Evolutionary conservation across 305 asterid species (phyloP), one percentile per base, ranked within the genome.

Genomic region (Withania somnifera): DNA sequence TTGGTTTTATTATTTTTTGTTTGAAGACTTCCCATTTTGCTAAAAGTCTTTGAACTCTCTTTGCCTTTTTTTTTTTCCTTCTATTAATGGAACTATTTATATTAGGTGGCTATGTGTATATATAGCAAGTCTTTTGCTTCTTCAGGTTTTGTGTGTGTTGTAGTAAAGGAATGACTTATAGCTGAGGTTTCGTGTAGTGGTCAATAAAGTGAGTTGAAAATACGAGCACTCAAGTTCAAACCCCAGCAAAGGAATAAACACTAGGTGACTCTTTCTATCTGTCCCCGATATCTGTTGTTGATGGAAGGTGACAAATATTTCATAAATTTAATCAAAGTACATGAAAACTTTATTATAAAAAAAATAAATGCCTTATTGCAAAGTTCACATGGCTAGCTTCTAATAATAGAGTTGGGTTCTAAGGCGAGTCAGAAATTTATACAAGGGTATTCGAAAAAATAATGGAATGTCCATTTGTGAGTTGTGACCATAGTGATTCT

Each of bases 1-100:
- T 77, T 68, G 10, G 38, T 64, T 82, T 60, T 88, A 50, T 66
- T 8, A 22, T 82, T 84, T 86, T 93, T 92, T 1, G 93, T 82
- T 38, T 91, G 98, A 52, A 82, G 80, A 42, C 89, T 87, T 4
- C 99, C 98, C 98, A 95, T 95, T 60, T 22, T 73, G 26, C 2
- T 73, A 42, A 11, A 20, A 22, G 13, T 13, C 20, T 22, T 42
- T 42, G 20, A 47, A 24, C 40, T 26, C 60, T 0, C 58, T 42
- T 69, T 19, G 11, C 36, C 13, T 7, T 71, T 4, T n/a, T 17
- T 7, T 15, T 14, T 11, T 22, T 34, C n/a, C 15, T 73, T 24
- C 17, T 45, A 11, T 10, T 73, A 26, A 17, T 15, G 9, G 14
- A 47, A 71, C 56, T 45, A 40, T 45, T 66, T 14, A 7, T 50